Percentiles rank a stretch among this genome's conserved stretches.
These are phyloP conservation scores for Astrocystis sublimbata DNA, from an alignment of 495 filamentous ascomycete species.

Conservation along the genomic window DNA sequence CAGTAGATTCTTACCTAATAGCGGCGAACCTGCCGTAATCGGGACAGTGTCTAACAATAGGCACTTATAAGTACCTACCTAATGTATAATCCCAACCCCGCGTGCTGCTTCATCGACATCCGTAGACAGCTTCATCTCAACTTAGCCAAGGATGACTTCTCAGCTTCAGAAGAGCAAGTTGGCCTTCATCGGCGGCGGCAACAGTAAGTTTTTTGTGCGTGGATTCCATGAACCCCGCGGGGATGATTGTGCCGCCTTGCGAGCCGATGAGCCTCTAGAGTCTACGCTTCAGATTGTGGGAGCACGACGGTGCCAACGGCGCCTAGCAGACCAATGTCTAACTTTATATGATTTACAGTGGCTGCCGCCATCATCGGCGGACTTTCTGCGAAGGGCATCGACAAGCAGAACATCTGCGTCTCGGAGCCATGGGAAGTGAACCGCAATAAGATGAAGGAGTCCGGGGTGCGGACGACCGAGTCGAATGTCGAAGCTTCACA, in stretches of 20 bases:
- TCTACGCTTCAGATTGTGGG: background rate
- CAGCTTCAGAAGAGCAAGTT: constrained; percentile 33
- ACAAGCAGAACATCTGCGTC: constrained; percentile 46
- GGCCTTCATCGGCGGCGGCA: constrained; percentile 40
- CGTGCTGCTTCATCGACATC: background rate
- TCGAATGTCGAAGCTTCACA: constrained; percentile 35
- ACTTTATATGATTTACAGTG: constrained; percentile 19
- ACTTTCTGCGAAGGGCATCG: constrained; percentile 34
- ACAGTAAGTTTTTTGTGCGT: constrained; percentile 17
- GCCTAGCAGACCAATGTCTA: background rate
- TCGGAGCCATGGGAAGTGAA: constrained; percentile 41
- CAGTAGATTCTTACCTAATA: too few relatives aligned
- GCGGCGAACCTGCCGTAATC: constrained; percentile 10
- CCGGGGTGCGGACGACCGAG: constrained; percentile 36
- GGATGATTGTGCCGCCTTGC: too few relatives aligned
- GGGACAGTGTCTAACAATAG: background rate
- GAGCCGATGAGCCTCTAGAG: background rate
- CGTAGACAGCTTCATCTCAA: background rate
- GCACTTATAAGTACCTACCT: too few relatives aligned
- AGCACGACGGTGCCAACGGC: background rate
- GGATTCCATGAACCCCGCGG: background rate
- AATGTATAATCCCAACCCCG: background rate
- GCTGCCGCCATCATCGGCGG: constrained; percentile 42
- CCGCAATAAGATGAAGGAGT: constrained; percentile 34
- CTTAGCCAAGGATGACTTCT: constrained; percentile 26